Percentiles rank a stretch among this genome's conserved stretches.
Conservation (phyloP, 2,329 filamentous ascomycete genomes). For the Huntiella abstrusa region DNA sequence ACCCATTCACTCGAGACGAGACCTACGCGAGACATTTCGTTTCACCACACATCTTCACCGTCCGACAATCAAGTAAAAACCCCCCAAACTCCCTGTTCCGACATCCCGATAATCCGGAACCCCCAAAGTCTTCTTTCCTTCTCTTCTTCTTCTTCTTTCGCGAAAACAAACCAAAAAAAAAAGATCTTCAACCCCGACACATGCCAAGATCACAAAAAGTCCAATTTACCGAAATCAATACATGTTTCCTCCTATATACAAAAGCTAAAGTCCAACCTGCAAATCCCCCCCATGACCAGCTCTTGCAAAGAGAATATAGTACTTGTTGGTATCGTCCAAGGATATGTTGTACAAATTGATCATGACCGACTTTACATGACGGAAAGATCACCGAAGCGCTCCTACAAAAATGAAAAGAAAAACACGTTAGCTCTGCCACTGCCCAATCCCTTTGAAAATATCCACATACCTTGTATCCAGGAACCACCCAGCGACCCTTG, state of each 20-base stretch:
- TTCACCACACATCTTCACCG: too few relatives aligned
- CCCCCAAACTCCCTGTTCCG: too few relatives aligned
- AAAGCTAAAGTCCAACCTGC: slow-evolving; percentile 27
- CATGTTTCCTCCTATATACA: slow-evolving; percentile 37
- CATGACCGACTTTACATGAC: slow-evolving; percentile 49
- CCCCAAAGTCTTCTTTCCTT: too few relatives aligned
- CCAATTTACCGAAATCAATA: slow-evolving; percentile 3
- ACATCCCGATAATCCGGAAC: too few relatives aligned
- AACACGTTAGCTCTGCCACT: not conserved
- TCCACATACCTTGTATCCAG: slow-evolving; percentile 82
- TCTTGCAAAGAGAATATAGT: slow-evolving; percentile 17
- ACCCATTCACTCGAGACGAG: too few relatives aligned
- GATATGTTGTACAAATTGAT: slow-evolving; percentile 9
- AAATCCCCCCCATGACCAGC: slow-evolving; percentile 18
- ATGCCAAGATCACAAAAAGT: too few relatives aligned
- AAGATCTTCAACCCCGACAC: not conserved
- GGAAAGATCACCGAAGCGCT: slow-evolving; percentile 97
- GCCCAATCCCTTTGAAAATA: not conserved
- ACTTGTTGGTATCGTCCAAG: slow-evolving; percentile 11
- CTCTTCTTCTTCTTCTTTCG: too few relatives aligned
- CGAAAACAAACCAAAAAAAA: not conserved
- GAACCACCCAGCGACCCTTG: slow-evolving; percentile 95
- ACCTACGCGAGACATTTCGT: too few relatives aligned
- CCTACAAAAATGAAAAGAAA: slow-evolving; percentile 32
- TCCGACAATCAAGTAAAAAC: too few relatives aligned